phyloP scores from a whole-genome alignment of 2,329 filamentous ascomycete genomes.

The Paracamarosporium sp. region DNA sequence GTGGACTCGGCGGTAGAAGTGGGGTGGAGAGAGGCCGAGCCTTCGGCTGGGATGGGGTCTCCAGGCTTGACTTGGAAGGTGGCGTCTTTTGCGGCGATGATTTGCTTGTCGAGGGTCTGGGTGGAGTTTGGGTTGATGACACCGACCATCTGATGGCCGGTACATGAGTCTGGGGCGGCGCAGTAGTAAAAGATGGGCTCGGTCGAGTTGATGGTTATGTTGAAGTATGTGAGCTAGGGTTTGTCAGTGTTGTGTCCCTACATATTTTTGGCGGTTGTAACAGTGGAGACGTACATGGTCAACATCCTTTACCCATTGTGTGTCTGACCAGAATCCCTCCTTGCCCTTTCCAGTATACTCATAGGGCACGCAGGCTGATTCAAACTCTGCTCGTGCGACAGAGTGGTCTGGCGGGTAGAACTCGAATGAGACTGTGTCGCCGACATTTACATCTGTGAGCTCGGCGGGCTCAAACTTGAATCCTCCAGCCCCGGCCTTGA shows the following conservation, averaged over 20 bases:
- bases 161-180: constrained; percentile 69
- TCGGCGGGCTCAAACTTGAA: constrained; percentile 47
- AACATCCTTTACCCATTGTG: constrained; percentile 29
- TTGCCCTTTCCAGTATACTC: constrained; percentile 37
- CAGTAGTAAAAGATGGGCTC: constrained; percentile 49
- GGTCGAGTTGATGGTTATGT: constrained; percentile 43
- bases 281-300: constrained; percentile 29
- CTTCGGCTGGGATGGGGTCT: constrained; percentile 49
- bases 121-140: constrained; percentile 69
- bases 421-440: constrained; percentile 46
- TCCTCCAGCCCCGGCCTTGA: constrained; percentile 45
- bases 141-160: constrained; percentile 73
- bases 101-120: constrained; percentile 37
- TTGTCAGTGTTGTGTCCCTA: constrained; percentile 1
- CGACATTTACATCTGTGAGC: constrained; percentile 43
- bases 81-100: constrained; percentile 27
- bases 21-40: constrained; percentile 17
- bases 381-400: constrained; percentile 49
- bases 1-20: constrained; percentile 17
- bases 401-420: constrained; percentile 54
- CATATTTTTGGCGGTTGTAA: background rate
- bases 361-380: constrained; percentile 49
- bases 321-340: constrained; percentile 41
- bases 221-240: constrained; percentile 34
- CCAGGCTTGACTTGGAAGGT: constrained; percentile 46